Base-by-base conservation (phyloP, 192 early-diverging fungal species). In the Podila epicladia region DNA sequence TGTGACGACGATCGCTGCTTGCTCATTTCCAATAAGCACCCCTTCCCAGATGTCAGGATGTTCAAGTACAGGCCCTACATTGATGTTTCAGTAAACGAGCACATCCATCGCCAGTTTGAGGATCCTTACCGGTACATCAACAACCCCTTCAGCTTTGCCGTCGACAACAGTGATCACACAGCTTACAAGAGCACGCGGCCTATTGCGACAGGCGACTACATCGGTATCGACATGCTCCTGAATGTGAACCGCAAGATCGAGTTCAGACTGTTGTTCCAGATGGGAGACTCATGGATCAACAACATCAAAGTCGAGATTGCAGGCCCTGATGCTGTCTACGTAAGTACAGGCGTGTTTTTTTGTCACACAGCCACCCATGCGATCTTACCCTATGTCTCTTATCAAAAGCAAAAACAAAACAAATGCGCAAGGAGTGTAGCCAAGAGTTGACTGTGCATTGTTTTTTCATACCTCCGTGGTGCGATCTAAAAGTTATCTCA, bases 1-100 rank as follows among this genome's bases (percentile, higher is more conserved):
- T 90, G 89, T 55, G 65, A 73, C 13, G 82, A 90, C 67, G 89
- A 88, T 69, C 82, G 83, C 11, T 90, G 89, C 64, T 71, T 90
- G 26, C 71, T 90, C 26, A 66, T 90, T 28, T 85, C 89, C 2
- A 90, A 90, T 68, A 86, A 83, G 60, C 57, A 88, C 31, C 62
- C 76, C 0, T 84, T 88, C 49, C 89, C 89, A 17, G 79, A 85
- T 51, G 73, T 87, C 11, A 58, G 64, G 7, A 70, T 85, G 62
- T 88, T 90, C 51, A 71, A 73, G 12, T 88, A 88, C 64, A 62
- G 64, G 15, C 87, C 89, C n/a, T 82, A 78, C 51, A 82, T 87
- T 29, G 83, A 87, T 67, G 84, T 90, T 28, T 74, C 73, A 58
- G 84, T 82, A 37, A 82, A 49, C n/a, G 85, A 85, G 29, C 60